Conservation (phyloP, 371 early-diverging fungal species). For the Mucor ambiguus region DNA sequence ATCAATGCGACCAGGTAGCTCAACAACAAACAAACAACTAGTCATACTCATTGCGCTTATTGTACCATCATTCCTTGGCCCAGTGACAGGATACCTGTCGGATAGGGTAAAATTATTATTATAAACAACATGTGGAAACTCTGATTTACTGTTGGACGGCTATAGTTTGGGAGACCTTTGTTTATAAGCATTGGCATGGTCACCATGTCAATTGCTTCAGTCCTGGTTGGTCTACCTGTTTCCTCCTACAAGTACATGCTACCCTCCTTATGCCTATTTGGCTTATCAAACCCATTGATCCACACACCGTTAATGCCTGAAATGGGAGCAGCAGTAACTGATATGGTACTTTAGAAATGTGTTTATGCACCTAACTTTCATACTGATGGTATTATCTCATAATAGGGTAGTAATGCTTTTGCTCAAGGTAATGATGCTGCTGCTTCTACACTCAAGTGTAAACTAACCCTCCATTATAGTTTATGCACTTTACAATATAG, state of each 20-base stretch:
- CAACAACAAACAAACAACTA: not conserved
- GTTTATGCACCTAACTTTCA: not conserved
- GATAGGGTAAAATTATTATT: conserved; percentile 26
- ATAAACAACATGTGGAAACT: not conserved
- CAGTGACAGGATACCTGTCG: conserved; percentile 47
- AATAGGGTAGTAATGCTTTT: conserved; percentile 13
- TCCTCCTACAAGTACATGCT: conserved; percentile 27
- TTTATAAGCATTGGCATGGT: conserved; percentile 41
- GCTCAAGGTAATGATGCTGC: conserved; percentile 13
- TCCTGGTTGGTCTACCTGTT: conserved; percentile 31
- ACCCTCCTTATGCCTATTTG: conserved; percentile 37
- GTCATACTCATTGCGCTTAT: conserved; percentile 51
- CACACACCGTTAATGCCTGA: conserved; percentile 43
- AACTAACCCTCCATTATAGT: conserved; percentile 6
- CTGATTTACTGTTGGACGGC: not conserved
- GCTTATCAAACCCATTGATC: conserved; percentile 38
- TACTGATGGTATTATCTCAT: not conserved
- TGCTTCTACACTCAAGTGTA: too few relatives aligned
- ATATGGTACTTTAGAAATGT: conserved; percentile 31
- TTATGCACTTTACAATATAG: conserved; percentile 34
- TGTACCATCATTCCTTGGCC: conserved; percentile 47
- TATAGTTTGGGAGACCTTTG: conserved; percentile 8
- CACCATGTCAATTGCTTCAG: conserved; percentile 31
- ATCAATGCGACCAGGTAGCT: not conserved
- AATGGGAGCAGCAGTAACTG: conserved; percentile 39